Conservation (phyloP, 1,284 basidiomycete genomes). For the Malassezia nana region DNA sequence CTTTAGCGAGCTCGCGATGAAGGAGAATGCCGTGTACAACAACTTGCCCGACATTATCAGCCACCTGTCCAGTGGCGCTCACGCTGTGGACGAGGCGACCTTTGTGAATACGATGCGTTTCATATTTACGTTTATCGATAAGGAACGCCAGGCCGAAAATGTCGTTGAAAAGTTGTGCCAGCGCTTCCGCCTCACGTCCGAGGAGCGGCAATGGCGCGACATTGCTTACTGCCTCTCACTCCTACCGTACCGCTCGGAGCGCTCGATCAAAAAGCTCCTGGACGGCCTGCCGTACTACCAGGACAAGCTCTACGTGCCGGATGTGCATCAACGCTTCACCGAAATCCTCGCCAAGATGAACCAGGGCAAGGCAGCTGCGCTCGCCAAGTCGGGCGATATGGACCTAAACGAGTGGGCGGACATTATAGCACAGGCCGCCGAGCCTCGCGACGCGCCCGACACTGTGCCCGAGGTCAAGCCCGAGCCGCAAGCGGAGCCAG, state of each 20-base stretch:
- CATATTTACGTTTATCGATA: slow-evolving; percentile 94
- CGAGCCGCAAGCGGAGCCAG: not conserved
- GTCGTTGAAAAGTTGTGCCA: slow-evolving; percentile 49
- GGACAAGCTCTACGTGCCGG: slow-evolving; percentile 84
- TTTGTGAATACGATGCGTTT: slow-evolving; percentile 90
- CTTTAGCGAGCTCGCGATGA: slow-evolving; percentile 86
- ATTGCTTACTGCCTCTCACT: slow-evolving; percentile 90
- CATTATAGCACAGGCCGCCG: slow-evolving; percentile 70
- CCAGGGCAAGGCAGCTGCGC: slow-evolving; percentile 15
- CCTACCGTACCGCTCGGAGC: slow-evolving; percentile 90
- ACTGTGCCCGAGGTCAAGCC: slow-evolving; percentile 64
- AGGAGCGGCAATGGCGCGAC: slow-evolving; percentile 90
- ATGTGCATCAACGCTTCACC: slow-evolving; percentile 70
- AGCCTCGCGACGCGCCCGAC: not conserved
- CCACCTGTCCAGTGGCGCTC: slow-evolving; percentile 81
- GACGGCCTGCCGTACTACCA: slow-evolving; percentile 64
- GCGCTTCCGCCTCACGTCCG: slow-evolving; percentile 70
- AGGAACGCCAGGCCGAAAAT: slow-evolving; percentile 53
- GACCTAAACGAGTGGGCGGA: slow-evolving; percentile 50
- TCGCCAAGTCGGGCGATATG: slow-evolving; percentile 12
- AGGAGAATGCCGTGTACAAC: slow-evolving; percentile 98
- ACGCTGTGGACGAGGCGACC: slow-evolving; percentile 80
- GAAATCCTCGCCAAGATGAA: slow-evolving; percentile 68
- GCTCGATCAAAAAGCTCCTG: slow-evolving; percentile 88
- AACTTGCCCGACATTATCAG: slow-evolving; percentile 62